Base-by-base conservation (phyloP, 257 asterid species). In the Craterostigma plantagineum region DNA sequence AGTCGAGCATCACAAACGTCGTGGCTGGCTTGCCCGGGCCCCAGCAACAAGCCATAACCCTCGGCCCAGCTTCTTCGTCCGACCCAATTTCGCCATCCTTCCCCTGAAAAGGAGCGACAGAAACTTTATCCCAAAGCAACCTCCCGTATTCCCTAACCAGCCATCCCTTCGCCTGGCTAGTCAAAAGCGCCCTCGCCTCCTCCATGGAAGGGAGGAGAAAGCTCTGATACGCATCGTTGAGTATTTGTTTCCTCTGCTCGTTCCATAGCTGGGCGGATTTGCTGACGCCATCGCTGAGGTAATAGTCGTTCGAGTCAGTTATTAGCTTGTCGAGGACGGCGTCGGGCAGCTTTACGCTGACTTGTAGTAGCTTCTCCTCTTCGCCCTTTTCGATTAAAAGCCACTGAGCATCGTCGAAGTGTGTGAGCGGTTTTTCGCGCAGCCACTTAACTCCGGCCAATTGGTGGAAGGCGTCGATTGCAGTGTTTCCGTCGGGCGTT, bases 11-110 rank as follows among this genome's bases (percentile, higher is more conserved):
- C 47, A 72, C 99, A 59, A 90, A 83, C 43, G 95, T 90, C 16
- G 95, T 90, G 34, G 95, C 77, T 17, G 95, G 99, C 62, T 82
- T 83, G 48, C 99, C 95, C 33, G 92, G 94, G 39, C 99, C 99
- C 99, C 99, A 83, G 63, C 99, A 90, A 73, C 99, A 83, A 55
- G 95, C 99, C 92, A 90, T 68, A 41, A 90, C 99, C 69, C 99
- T 64, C 43, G 95, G 95, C 43, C 84, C 75, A 53, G 79, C 56
- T 55, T 90, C 95, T 49, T 79, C 95, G 58, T 83, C 99, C 17
- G 92, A 66, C 57, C 53, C 55, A 18, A 35, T 51, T 59, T 79
- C 99, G 50, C 43, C 77, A 61, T 83, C 91, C 55, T 78, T 90
- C 42, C 87, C 71, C n/a, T n/a, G n/a, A 67, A 72, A 79, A 14